Conservation (phyloP, 2,329 filamentous ascomycete genomes). For the Aspergillus pseudoglaucus region DNA sequence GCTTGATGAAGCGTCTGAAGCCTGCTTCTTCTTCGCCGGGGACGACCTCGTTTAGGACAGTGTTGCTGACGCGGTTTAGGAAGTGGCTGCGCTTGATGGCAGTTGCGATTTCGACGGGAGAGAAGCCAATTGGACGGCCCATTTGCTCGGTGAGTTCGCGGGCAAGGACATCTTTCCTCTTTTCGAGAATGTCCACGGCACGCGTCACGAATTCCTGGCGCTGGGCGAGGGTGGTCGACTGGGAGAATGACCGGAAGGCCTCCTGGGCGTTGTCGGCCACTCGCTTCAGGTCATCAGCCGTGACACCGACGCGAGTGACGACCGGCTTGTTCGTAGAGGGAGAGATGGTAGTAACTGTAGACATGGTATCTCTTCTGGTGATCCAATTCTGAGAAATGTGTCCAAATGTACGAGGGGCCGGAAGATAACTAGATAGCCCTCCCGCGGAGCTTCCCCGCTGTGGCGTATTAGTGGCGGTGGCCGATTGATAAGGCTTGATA, state of each 20-base stretch:
- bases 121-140: conserved; percentile 86
- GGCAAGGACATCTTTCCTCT: conserved; percentile 71
- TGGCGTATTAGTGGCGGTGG: neutral
- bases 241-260: conserved; percentile 70
- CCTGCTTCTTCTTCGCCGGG: conserved; percentile 77
- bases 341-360: conserved; percentile 69
- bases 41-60: conserved; percentile 60
- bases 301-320: conserved; percentile 69
- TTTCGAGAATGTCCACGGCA: conserved; percentile 63
- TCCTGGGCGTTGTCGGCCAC: conserved; percentile 66
- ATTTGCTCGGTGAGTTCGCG: conserved; percentile 88
- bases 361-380: conserved; percentile 40
- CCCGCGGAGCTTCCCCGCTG: conserved; percentile 6
- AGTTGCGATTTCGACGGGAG: conserved; percentile 74
- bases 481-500: too few species aligned
- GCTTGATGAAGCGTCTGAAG: conserved; percentile 84
- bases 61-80: conserved; percentile 73
- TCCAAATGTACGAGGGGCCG: neutral
- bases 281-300: conserved; percentile 60
- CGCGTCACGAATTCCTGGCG: conserved; percentile 75
- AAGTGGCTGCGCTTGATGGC: conserved; percentile 82
- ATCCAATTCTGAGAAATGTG: neutral
- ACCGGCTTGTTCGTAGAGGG: conserved; percentile 82
- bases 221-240: conserved; percentile 68
- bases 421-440: neutral